Percentiles rank a stretch among this genome's conserved stretches.
These are phyloP conservation scores for Adansonia grandidieri DNA, from an alignment of 441 rosid species.

Conservation along the genomic window DNA sequence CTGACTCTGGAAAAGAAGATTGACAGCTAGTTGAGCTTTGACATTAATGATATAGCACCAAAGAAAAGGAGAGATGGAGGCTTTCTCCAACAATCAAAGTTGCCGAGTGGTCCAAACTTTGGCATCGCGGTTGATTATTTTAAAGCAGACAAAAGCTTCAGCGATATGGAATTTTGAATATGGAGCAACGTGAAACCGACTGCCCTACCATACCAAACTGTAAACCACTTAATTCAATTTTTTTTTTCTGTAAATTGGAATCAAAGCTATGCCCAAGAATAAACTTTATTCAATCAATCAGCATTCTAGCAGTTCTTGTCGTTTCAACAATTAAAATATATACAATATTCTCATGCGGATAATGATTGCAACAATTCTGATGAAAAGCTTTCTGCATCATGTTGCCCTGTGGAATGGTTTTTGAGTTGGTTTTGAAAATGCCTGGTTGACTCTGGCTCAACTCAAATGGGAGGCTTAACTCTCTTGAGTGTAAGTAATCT, in stretches of 20 bases:
- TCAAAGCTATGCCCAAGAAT: not conserved
- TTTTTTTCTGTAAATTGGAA: not conserved
- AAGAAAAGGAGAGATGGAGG: not conserved
- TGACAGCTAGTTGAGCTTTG: not conserved
- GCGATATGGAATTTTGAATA: not conserved
- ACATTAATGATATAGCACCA: not conserved
- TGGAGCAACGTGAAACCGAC: not conserved
- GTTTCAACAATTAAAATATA: not conserved
- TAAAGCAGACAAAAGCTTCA: slow-evolving; percentile 3
- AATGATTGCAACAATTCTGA: not conserved
- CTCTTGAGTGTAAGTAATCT: not conserved
- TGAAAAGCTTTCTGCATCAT: not conserved
- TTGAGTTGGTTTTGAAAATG: not conserved
- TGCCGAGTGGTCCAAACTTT: not conserved
- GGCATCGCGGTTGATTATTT: not conserved
- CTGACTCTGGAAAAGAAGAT: not conserved
- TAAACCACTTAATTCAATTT: not conserved
- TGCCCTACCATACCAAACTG: not conserved
- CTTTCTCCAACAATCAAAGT: not conserved
- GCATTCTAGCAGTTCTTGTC: not conserved
- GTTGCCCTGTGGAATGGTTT: not conserved
- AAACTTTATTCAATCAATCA: not conserved
- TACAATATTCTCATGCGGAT: not conserved
- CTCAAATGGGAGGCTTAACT: not conserved
- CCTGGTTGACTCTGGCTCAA: not conserved